Base-by-base conservation (phyloP, 257 asterid genomes). In the Lantana camara region DNA sequence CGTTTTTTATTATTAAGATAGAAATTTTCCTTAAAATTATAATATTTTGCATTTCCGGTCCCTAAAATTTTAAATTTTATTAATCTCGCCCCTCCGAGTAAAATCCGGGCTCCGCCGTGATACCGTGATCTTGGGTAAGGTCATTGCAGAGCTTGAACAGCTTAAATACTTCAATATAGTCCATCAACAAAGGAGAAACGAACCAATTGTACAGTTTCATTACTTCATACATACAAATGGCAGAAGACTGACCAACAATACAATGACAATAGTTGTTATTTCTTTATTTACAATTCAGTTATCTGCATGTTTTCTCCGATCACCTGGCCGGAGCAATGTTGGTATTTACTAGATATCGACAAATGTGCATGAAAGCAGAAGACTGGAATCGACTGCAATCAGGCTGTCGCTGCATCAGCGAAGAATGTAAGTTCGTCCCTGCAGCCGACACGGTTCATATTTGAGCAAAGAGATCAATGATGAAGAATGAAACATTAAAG, bases 171-270 rank as follows among this genome's bases (percentile, higher is more conserved):
- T 32, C 9, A 42, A 23, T 56, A 35, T 35, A 34, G 35, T 34
- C 44, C 72, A 67, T 44, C 15, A 62, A 37, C 21, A 35, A 57
- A 38, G 53, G 30, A 56, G 20, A 15, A 19, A 9, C 21, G 20
- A 21, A 60, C 64, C 11, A 10, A 32, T 66, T 40, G 49, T 46
- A 56, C 50, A 58, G n/a, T 56, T 68, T 15, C n/a, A n/a, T n/a
- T n/a, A n/a, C n/a, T n/a, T n/a, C 41, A 57, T 68, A 68, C 73
- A 75, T 60, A 53, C 42, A 59, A 37, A 63, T 49, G 15, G 50
- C 23, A 30, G 59, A 48, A 60, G 38, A 11, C 42, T 5, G 7
- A 27, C 7, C 7, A 38, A 5, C 20, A 17, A 5, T 12, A 4
- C 15, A 9, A 8, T 0, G 2, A 50, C 17, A 42, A 32, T 21